A percentile compares a stretch with the other conserved stretches of the same genome.
These are phyloP conservation scores for Solanum chilense DNA, from an alignment of 257 asterid species.

Conservation along the genomic window DNA sequence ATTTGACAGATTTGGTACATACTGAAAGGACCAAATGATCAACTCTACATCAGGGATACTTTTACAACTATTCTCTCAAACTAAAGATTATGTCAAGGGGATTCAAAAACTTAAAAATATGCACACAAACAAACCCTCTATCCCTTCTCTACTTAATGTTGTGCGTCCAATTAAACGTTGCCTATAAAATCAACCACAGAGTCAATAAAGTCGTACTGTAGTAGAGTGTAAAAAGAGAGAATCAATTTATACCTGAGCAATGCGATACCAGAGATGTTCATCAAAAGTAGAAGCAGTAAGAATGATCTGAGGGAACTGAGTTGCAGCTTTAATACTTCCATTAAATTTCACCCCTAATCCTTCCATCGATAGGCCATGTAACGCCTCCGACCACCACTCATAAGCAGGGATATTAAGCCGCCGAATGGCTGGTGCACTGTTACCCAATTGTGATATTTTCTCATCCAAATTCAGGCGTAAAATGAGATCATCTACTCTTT, in stretches of 20 bases:
- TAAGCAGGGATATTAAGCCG: conserved; percentile 60
- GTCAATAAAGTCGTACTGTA: neutral
- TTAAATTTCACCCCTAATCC: conserved; percentile 41
- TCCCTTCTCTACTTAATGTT: too few species aligned
- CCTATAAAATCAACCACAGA: neutral
- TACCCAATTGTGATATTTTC: conserved; percentile 49
- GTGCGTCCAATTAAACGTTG: neutral
- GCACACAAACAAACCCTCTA: neutral
- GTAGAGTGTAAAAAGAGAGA: neutral
- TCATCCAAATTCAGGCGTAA: conserved; percentile 54
- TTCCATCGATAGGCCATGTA: conserved; percentile 52
- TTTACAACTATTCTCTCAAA: neutral
- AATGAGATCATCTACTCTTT: conserved; percentile 39
- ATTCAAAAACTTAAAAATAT: too few species aligned
- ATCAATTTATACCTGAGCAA: conserved; percentile 10
- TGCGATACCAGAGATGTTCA: conserved; percentile 20
- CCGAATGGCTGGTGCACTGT: conserved; percentile 46
- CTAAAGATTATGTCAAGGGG: neutral
- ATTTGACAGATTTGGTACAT: neutral
- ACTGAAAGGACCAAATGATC: neutral
- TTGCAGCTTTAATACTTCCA: conserved; percentile 44
- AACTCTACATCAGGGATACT: neutral
- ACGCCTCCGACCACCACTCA: conserved; percentile 82
- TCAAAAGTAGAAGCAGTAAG: conserved; percentile 25
- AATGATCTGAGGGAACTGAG: conserved; percentile 53